These are phyloP conservation scores for Suillus ampliporus DNA, from an alignment of 768 basidiomycete genomes.

Conservation along the genomic window DNA sequence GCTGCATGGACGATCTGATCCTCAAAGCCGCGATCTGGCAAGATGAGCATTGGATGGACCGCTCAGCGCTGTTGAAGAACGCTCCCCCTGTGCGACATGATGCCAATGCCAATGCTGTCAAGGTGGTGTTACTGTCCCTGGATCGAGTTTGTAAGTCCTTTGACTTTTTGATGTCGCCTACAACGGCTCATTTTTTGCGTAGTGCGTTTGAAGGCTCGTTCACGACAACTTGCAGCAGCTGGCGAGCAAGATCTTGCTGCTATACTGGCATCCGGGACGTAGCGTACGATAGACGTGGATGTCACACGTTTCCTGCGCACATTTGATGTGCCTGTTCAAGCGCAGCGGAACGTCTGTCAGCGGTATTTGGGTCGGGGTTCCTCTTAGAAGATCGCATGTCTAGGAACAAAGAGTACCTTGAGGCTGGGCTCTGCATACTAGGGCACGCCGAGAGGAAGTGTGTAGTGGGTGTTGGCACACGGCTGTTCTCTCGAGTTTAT, in stretches of 20 bases:
- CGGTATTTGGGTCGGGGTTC: not conserved
- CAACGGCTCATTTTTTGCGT: conserved; percentile 20
- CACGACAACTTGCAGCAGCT: conserved; percentile 83
- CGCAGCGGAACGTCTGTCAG: not conserved
- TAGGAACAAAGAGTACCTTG: conserved; percentile 5
- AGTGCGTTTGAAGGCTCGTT: conserved; percentile 92
- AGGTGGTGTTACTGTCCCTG: conserved; percentile 88
- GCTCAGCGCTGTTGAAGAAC: conserved; percentile 69
- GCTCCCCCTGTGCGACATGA: conserved; percentile 41
- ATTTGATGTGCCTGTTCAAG: conserved; percentile 6
- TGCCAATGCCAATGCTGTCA: conserved; percentile 59
- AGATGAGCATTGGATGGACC: conserved; percentile 89
- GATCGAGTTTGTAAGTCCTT: conserved; percentile 84
- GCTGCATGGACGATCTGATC: conserved; percentile 95
- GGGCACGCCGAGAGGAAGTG: conserved; percentile 35
- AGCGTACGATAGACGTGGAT: conserved; percentile 14
- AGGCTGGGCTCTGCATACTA: conserved; percentile 20
- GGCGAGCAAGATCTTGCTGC: conserved; percentile 84
- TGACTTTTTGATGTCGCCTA: conserved; percentile 17
- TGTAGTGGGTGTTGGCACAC: conserved; percentile 15
- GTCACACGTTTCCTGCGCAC: conserved; percentile 6
- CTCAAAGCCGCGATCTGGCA: conserved; percentile 94
- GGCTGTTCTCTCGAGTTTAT: conserved; percentile 11
- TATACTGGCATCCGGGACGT: conserved; percentile 54
- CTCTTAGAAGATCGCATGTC: conserved; percentile 4